A percentile compares a stretch with the other conserved stretches of the same genome.
phyloP scores from a whole-genome alignment of 1,284 basidiomycete genomes.

The Apiotrichum veenhuisii region DNA sequence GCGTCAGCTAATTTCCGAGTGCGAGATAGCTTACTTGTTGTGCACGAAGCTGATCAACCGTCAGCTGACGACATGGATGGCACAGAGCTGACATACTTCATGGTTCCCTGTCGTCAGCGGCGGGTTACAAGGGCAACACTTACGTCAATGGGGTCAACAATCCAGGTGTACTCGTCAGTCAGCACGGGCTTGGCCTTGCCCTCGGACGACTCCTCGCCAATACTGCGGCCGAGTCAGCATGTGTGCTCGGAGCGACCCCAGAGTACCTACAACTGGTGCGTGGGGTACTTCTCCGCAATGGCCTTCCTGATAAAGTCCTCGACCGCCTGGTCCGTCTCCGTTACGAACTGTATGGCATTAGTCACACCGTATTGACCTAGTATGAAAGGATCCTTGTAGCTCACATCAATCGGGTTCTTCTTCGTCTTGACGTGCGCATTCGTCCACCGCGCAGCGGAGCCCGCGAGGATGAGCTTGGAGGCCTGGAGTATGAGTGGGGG shows the following conservation, averaged over 20 bases:
- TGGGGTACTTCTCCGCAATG: slow-evolving; percentile 65
- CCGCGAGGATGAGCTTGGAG: slow-evolving; percentile 23
- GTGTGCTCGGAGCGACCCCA: background rate
- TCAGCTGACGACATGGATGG: slow-evolving; percentile 6
- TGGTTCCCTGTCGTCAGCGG: slow-evolving; percentile 36
- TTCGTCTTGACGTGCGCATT: slow-evolving; percentile 25
- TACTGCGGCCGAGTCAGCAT: slow-evolving; percentile 43
- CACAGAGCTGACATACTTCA: slow-evolving; percentile 34
- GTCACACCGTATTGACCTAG: no score
- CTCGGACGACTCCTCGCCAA: slow-evolving; percentile 83
- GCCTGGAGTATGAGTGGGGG: slow-evolving; percentile 8
- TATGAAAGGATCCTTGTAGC: background rate
- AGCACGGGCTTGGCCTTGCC: slow-evolving; percentile 57
- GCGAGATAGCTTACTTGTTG: slow-evolving; percentile 30
- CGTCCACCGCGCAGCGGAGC: slow-evolving; percentile 30
- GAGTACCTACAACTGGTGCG: slow-evolving; percentile 61
- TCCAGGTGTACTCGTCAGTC: slow-evolving; percentile 61
- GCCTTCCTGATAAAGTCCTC: slow-evolving; percentile 77
- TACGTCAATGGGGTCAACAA: slow-evolving; percentile 48
- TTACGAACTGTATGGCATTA: slow-evolving; percentile 60
- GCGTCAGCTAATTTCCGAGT: background rate
- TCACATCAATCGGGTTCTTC: slow-evolving; percentile 56
- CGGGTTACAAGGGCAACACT: slow-evolving; percentile 1
- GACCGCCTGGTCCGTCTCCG: slow-evolving; percentile 87
- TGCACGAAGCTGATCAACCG: slow-evolving; percentile 40